Evolutionary conservation across 2,329 filamentous ascomycete species (phyloP).

Genomic region (Coniochaeta prunicola): DNA sequence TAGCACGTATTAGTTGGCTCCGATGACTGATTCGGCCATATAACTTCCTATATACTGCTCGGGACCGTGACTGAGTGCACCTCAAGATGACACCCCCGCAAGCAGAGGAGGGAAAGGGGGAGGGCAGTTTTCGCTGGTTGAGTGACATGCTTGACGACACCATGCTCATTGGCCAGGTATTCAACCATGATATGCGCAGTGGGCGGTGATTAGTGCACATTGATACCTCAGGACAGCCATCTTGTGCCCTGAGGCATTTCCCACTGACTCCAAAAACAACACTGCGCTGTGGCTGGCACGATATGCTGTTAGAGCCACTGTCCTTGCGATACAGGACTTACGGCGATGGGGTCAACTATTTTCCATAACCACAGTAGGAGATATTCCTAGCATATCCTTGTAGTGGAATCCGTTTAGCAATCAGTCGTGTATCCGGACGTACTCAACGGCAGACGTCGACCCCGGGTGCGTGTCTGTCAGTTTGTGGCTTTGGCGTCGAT

Average conservation of each 20-base stretch:
- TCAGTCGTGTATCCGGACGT: not conserved
- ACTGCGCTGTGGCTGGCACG: not conserved
- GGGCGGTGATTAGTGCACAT: not conserved
- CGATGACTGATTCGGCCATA: not conserved
- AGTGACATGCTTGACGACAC: too few relatives aligned
- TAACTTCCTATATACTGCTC: too few relatives aligned
- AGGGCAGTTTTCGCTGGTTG: not conserved
- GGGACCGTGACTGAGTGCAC: too few relatives aligned
- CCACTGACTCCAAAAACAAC: not conserved
- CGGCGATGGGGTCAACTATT: not conserved
- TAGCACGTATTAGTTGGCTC: not conserved
- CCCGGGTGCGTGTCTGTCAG: too few relatives aligned
- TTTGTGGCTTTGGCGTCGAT: not conserved
- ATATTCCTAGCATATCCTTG: not conserved
- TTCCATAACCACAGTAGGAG: not conserved
- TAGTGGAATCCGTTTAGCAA: not conserved
- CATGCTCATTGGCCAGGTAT: too few relatives aligned
- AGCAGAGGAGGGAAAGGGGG: not conserved
- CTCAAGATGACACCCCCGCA: not conserved
- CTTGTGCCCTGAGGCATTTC: not conserved
- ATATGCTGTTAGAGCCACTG: not conserved
- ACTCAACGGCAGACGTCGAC: too few relatives aligned
- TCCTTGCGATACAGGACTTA: not conserved
- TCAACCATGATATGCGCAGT: not conserved
- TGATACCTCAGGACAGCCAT: not conserved